phyloP scores from a whole-genome alignment of 2,329 filamentous ascomycete genomes.

The Ceratocystis cubensis region DNA sequence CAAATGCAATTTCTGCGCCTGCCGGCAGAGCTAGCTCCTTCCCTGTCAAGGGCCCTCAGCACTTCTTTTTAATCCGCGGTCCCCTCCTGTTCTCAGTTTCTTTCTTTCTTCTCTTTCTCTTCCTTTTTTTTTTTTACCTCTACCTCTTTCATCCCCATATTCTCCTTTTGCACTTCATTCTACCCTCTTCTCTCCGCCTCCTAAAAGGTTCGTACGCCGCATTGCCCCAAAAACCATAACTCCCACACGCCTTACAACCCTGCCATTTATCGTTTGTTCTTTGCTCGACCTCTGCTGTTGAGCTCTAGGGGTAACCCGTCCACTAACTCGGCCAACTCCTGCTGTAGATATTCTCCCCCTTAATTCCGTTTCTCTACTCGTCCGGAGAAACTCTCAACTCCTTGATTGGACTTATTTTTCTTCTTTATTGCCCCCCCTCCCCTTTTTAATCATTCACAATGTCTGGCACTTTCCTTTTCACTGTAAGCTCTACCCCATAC shows the following conservation, averaged over 20 bases:
- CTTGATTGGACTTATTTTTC: slow-evolving; percentile 21
- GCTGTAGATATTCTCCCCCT: background rate
- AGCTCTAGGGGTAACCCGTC: slow-evolving; percentile 6
- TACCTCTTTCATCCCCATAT: slow-evolving; percentile 22
- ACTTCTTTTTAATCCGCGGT: slow-evolving; percentile 18
- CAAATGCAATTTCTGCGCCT: slow-evolving; percentile 17
- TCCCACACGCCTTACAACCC: slow-evolving; percentile 6
- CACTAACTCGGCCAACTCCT: slow-evolving; percentile 5
- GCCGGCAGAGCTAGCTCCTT: slow-evolving; percentile 17
- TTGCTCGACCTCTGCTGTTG: slow-evolving; percentile 8
- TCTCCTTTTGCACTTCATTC: slow-evolving; percentile 17
- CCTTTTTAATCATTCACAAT: slow-evolving; percentile 37
- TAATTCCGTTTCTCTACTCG: slow-evolving; percentile 11
- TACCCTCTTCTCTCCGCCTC: slow-evolving; percentile 16
- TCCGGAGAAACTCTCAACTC: slow-evolving; percentile 21
- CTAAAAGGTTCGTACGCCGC: slow-evolving; percentile 8
- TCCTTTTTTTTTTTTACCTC: slow-evolving; percentile 11
- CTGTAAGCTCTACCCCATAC: slow-evolving; percentile 36
- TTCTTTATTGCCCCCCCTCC: slow-evolving; percentile 21
- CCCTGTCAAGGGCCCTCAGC: slow-evolving; percentile 8
- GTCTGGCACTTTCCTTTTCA: slow-evolving; percentile 73
- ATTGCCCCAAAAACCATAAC: background rate
- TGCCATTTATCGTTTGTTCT: slow-evolving; percentile 20
- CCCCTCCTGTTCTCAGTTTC: slow-evolving; percentile 26
- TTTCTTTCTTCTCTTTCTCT: slow-evolving; percentile 25